Conservation (phyloP, 2,329 filamentous ascomycete genomes). For the Paramyrothecium sp. region DNA sequence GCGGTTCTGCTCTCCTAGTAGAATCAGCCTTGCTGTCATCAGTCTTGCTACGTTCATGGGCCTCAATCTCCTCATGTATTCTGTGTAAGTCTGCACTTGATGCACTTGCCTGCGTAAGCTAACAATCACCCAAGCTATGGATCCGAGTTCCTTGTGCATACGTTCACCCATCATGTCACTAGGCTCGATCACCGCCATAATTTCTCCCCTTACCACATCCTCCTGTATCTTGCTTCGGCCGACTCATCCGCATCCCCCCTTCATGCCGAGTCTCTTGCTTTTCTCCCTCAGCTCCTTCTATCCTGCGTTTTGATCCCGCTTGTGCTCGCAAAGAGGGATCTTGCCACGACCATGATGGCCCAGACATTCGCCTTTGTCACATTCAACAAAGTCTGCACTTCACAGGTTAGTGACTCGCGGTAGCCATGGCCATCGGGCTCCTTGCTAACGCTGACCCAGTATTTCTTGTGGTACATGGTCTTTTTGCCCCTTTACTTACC, state of each 20-base stretch:
- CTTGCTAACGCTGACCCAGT: slow-evolving; percentile 50
- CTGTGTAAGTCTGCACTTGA: slow-evolving; percentile 48
- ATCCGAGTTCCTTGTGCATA: slow-evolving; percentile 79
- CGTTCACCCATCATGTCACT: slow-evolving; percentile 88
- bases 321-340: slow-evolving; percentile 73
- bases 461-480: slow-evolving; percentile 97
- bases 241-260: slow-evolving; percentile 38
- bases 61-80: slow-evolving; percentile 79
- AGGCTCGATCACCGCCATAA: slow-evolving; percentile 97
- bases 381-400: slow-evolving; percentile 99
- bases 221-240: slow-evolving; percentile 84
- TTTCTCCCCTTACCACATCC: slow-evolving; percentile 93
- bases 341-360: slow-evolving; percentile 82
- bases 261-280: slow-evolving; percentile 75
- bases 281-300: slow-evolving; percentile 82
- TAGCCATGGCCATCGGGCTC: neutral
- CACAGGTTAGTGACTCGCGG: slow-evolving; percentile 63
- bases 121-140: slow-evolving; percentile 61
- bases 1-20: slow-evolving; percentile 49
- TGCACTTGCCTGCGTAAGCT: neutral
- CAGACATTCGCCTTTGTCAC: slow-evolving; percentile 97
- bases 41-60: slow-evolving; percentile 72
- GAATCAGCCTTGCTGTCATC: slow-evolving; percentile 57
- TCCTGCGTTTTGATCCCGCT: slow-evolving; percentile 76
- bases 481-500: slow-evolving; percentile 91